Evolutionary conservation across 768 basidiomycete genomes (phyloP).

Genomic region (Termitomyces sp.): DNA sequence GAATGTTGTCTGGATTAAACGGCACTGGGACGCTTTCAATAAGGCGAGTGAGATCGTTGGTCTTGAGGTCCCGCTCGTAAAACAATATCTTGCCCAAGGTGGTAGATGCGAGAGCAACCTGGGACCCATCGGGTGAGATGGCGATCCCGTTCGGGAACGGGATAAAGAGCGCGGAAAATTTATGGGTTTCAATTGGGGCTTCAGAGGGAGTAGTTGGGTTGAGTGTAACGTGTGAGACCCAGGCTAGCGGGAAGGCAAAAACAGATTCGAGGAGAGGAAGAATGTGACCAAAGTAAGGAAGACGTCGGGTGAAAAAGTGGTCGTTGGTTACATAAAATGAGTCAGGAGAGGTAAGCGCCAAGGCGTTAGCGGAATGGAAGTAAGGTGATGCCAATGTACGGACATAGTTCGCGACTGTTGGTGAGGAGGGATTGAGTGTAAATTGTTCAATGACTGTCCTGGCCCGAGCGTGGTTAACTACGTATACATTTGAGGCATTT

Average conservation of each 20-base stretch:
- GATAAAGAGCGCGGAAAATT: slow-evolving; percentile 39
- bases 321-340: slow-evolving; percentile 74
- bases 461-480: slow-evolving; percentile 62
- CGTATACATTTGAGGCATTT: slow-evolving; percentile 50
- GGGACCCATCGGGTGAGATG: slow-evolving; percentile 40
- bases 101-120: slow-evolving; percentile 55
- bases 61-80: slow-evolving; percentile 42
- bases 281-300: slow-evolving; percentile 44
- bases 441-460: slow-evolving; percentile 68
- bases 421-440: slow-evolving; percentile 36
- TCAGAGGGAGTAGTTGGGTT: slow-evolving; percentile 18
- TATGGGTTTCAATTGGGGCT: slow-evolving; percentile 26
- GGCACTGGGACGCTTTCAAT: slow-evolving; percentile 41
- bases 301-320: slow-evolving; percentile 60
- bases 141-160: slow-evolving; percentile 70
- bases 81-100: slow-evolving; percentile 40
- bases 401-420: slow-evolving; percentile 42
- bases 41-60: slow-evolving; percentile 34
- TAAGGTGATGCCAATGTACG: slow-evolving; percentile 54
- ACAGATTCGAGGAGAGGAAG: slow-evolving; percentile 51
- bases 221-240: slow-evolving; percentile 51
- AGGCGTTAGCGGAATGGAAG: slow-evolving; percentile 60
- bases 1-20: slow-evolving; percentile 58
- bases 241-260: slow-evolving; percentile 51
- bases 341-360: slow-evolving; percentile 59